A percentile compares a stretch with the other conserved stretches of the same genome.
phyloP scores from a whole-genome alignment of 176 grass and related monocot genomes.

The maize (Zea mays) region DNA sequence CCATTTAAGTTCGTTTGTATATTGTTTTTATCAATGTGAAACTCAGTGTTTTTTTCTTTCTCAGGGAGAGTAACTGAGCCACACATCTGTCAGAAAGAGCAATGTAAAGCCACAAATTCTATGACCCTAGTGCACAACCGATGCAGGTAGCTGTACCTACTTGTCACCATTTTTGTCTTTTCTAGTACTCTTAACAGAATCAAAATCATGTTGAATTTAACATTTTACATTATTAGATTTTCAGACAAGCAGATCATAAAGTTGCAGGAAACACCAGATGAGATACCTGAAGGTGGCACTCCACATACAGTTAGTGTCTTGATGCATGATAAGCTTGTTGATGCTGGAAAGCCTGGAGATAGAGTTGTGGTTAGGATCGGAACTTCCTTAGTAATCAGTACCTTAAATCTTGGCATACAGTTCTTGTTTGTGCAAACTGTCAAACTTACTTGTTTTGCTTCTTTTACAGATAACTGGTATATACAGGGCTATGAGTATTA shows the following conservation, averaged over 20 bases:
- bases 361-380: constrained; percentile 75
- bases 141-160: constrained; percentile 65
- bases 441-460: constrained; percentile 21
- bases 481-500: constrained; percentile 96
- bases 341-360: constrained; percentile 91
- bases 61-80: constrained; percentile 88
- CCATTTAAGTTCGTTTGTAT: background rate
- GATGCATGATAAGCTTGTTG: constrained; percentile 99
- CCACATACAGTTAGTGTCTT: constrained; percentile 97
- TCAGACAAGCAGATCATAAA: constrained; percentile 95
- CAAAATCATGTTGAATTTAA: constrained; percentile 1
- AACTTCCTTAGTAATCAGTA: constrained; percentile 25
- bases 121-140: constrained; percentile 94
- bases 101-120: constrained; percentile 83
- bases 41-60: constrained; percentile 23
- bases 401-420: constrained; percentile 3
- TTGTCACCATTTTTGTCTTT: background rate
- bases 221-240: constrained; percentile 58
- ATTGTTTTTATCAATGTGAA: constrained; percentile 21
- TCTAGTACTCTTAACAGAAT: background rate
- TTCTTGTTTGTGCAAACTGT: constrained; percentile 22
- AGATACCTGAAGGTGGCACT: constrained; percentile 95
- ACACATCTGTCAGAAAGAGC: constrained; percentile 61
- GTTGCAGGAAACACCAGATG: constrained; percentile 96
- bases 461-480: constrained; percentile 78